Conservation (phyloP, 2,329 filamentous ascomycete genomes). For the Colletotrichum euphorbiae region DNA sequence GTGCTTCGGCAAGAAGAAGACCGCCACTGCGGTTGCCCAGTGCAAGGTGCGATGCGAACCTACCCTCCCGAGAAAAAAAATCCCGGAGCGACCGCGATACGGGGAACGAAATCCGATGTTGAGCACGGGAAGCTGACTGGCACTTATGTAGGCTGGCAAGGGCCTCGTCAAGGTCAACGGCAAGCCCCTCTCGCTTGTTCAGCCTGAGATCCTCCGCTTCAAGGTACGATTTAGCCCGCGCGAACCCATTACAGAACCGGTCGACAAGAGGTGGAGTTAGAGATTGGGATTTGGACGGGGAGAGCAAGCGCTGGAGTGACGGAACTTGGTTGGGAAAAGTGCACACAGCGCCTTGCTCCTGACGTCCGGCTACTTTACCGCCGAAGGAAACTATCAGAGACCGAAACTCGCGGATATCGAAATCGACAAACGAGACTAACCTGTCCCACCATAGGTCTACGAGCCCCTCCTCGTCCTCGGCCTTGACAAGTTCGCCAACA, state of each 20-base stretch:
- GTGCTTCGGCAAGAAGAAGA: conserved; percentile 99
- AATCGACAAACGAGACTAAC: conserved; percentile 17
- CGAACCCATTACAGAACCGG: conserved; percentile 19
- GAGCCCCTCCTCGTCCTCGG: conserved; percentile 97
- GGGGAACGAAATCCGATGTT: conserved; percentile 22
- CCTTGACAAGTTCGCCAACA: conserved; percentile 94
- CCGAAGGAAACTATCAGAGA: not conserved
- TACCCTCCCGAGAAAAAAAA: conserved; percentile 4
- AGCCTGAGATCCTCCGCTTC: conserved; percentile 97
- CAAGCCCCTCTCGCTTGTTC: conserved; percentile 91
- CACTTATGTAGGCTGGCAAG: conserved; percentile 52
- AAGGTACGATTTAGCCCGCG: conserved; percentile 72
- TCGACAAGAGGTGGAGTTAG: conserved; percentile 26
- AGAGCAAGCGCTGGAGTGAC: conserved; percentile 20
- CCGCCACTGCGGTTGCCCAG: conserved; percentile 89
- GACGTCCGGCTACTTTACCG: not conserved
- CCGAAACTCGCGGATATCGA: not conserved
- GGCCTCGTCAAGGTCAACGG: conserved; percentile 99
- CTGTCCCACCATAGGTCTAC: conserved; percentile 78
- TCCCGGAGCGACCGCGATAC: not conserved
- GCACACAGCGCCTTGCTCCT: conserved; percentile 11
- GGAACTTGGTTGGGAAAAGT: not conserved
- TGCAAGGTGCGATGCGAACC: conserved; percentile 55
- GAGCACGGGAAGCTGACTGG: conserved; percentile 46
- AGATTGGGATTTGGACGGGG: not conserved